Conservation (phyloP, 2,329 filamentous ascomycete genomes). For the Coniochaeta ligniaria region DNA sequence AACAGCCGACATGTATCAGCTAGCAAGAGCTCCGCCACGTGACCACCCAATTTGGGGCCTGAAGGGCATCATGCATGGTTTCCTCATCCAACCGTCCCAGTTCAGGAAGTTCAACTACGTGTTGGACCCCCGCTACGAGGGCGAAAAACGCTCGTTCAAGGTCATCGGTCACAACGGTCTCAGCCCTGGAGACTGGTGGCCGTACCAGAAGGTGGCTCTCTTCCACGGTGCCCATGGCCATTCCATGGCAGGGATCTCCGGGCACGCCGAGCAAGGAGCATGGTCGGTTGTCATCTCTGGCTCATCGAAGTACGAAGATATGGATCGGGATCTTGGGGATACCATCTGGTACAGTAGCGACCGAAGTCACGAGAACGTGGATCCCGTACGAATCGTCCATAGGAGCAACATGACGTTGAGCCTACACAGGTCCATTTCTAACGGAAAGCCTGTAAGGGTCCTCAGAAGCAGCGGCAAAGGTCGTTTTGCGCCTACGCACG, state of each 20-base stretch:
- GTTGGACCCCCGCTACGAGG: conserved; percentile 8
- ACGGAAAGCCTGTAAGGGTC: conserved; percentile 17
- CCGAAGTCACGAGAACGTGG: conserved; percentile 10
- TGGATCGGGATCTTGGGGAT: conserved; percentile 18
- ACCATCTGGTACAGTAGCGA: conserved; percentile 17
- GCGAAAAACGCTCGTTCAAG: conserved; percentile 8
- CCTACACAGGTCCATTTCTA: conserved; percentile 11
- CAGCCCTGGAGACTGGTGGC: conserved; percentile 41
- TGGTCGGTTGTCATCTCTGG: conserved; percentile 46
- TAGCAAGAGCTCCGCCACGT: conserved; percentile 7
- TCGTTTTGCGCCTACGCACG: conserved; percentile 13
- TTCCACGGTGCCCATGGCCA: conserved; percentile 47
- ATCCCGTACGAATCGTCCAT: neutral
- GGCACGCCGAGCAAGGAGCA: conserved; percentile 35
- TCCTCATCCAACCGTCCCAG: conserved; percentile 7
- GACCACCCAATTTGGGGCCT: conserved; percentile 21
- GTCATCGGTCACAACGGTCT: conserved; percentile 25
- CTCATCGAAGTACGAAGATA: conserved; percentile 11
- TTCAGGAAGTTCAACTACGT: neutral
- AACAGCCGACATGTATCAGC: neutral
- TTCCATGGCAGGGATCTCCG: conserved; percentile 42
- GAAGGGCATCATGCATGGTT: conserved; percentile 21
- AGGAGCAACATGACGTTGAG: conserved; percentile 9
- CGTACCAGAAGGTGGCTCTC: conserved; percentile 39
- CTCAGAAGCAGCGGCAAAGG: conserved; percentile 15